Conservation (phyloP, 305 asterid species). For the Fraxinus dipetala region DNA sequence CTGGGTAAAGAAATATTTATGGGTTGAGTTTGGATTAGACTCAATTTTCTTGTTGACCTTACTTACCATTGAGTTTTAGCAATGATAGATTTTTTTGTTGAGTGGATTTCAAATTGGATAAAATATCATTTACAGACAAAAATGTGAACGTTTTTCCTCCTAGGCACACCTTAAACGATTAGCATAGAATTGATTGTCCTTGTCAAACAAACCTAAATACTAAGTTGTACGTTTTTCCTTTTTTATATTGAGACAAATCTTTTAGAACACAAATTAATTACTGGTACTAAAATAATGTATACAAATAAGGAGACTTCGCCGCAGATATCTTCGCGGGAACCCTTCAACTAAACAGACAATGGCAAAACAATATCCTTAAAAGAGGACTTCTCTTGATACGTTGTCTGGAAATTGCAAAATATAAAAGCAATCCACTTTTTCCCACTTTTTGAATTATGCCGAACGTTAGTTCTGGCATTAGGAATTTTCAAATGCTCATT, state of each 20-base stretch:
- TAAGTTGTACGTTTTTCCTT: neutral
- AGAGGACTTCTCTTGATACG: neutral
- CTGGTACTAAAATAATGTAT: neutral
- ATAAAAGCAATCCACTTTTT: neutral
- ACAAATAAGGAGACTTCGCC: neutral
- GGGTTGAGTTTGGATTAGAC: neutral
- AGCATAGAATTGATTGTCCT: neutral
- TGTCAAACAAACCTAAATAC: neutral
- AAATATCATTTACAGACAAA: neutral
- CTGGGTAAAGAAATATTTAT: neutral
- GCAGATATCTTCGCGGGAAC: neutral
- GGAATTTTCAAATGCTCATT: constrained; percentile 36
- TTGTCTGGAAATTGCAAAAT: neutral
- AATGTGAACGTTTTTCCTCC: too few relatives aligned
- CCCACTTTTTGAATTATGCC: constrained; percentile 5
- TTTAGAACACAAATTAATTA: neutral
- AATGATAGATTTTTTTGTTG: neutral
- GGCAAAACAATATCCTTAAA: neutral
- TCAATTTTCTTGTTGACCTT: neutral
- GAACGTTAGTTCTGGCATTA: constrained; percentile 24
- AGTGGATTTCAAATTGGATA: neutral
- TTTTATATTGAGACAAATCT: neutral
- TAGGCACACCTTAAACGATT: too few relatives aligned
- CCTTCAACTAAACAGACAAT: neutral
- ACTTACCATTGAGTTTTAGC: neutral